These are phyloP conservation scores for Agrostemma githago DNA, from an alignment of 148 eudicot species.

Conservation along the genomic window DNA sequence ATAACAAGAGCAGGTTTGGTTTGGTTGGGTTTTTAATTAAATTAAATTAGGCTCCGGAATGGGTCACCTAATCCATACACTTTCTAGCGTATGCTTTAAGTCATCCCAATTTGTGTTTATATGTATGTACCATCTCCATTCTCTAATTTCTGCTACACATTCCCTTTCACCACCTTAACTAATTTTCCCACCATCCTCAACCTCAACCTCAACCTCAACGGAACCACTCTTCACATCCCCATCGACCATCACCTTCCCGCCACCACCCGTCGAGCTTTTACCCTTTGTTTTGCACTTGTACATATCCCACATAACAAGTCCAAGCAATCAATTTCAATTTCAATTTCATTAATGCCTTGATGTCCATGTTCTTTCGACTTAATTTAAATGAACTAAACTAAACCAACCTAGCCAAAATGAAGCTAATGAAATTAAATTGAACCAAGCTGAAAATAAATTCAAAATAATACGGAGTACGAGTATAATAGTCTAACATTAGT, in stretches of 20 bases:
- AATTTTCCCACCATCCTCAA: background rate
- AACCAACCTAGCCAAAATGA: too few relatives aligned
- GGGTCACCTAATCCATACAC: conserved; percentile 2
- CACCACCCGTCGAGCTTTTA: background rate
- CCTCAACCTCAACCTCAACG: background rate
- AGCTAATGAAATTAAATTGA: too few relatives aligned
- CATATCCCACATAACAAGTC: too few relatives aligned
- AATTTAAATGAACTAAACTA: too few relatives aligned
- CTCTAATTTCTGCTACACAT: too few relatives aligned
- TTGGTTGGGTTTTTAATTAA: background rate
- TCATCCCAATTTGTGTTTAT: background rate
- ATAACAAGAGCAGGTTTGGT: background rate
- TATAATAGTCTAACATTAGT: too few relatives aligned
- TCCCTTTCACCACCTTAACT: background rate
- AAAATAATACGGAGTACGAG: too few relatives aligned
- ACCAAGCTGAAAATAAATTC: too few relatives aligned
- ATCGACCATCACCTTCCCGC: background rate
- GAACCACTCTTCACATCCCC: background rate
- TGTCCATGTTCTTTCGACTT: too few relatives aligned
- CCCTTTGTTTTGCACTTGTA: too few relatives aligned
- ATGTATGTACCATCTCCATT: background rate
- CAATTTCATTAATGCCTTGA: too few relatives aligned
- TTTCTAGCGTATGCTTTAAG: background rate
- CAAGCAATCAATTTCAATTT: too few relatives aligned
- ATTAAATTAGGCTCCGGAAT: background rate